Evolutionary conservation across 116 monocot species (phyloP).

Genomic region (Zostera marina): DNA sequence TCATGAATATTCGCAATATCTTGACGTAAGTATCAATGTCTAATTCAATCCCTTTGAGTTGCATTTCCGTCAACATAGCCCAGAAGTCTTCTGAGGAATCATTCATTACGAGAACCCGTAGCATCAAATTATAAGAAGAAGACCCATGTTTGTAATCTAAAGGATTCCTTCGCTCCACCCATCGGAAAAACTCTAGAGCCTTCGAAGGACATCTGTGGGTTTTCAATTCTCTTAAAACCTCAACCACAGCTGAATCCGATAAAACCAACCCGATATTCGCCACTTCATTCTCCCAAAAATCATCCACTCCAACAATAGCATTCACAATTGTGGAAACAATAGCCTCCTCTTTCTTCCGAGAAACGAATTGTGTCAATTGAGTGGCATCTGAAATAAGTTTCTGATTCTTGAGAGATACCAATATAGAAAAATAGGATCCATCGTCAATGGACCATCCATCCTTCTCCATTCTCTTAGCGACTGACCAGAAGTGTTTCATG

Average conservation of each 20-base stretch:
- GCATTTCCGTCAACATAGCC: conserved; percentile 50
- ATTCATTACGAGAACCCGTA: conserved; percentile 33
- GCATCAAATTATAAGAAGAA: conserved; percentile 47
- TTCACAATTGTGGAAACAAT: conserved; percentile 7
- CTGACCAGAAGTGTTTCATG: conserved; percentile 40
- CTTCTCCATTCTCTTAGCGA: conserved; percentile 42
- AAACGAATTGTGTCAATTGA: conserved; percentile 29
- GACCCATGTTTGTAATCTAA: conserved; percentile 30
- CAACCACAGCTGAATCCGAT: conserved; percentile 22
- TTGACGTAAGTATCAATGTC: conserved; percentile 91
- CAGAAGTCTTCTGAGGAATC: conserved; percentile 50
- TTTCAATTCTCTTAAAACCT: conserved; percentile 29
- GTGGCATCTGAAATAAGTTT: conserved; percentile 26
- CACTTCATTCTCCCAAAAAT: conserved; percentile 12
- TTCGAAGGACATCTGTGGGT: conserved; percentile 27
- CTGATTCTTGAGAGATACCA: conserved; percentile 37
- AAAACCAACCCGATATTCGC: conserved; percentile 13
- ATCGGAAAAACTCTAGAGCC: conserved; percentile 63
- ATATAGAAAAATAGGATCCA: conserved; percentile 30
- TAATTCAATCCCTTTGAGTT: conserved; percentile 30
- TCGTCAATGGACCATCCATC: conserved; percentile 28
- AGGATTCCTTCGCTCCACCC: conserved; percentile 16
- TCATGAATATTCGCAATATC: conserved; percentile 40
- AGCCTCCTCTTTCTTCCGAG: not conserved
- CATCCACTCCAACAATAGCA: conserved; percentile 6